Evolutionary conservation across 306 rosid species (phyloP), one percentile per base, ranked within the genome.

Genomic region (Inga leiocalycina): DNA sequence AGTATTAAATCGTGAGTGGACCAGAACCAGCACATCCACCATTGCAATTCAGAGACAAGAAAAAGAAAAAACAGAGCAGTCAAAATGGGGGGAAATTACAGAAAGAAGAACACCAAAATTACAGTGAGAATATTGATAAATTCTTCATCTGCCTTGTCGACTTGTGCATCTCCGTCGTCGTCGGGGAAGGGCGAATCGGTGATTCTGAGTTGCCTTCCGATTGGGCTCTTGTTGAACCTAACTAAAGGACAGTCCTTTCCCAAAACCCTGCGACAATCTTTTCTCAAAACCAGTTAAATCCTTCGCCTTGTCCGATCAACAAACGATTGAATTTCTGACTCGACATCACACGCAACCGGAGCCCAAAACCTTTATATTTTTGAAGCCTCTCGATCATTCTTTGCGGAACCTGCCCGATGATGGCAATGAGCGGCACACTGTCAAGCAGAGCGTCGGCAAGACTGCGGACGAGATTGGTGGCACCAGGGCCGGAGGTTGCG

Each of bases 131-230:
- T 93, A 19, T 83, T 91, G 7, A 95, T 95, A 81, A 96, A 96
- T 64, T 96, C 94, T 68, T 93, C 93, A 0, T 96, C 97, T 22
- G 91, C 93, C 69, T 57, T 77, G 77, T 96, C 99, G 45, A 92
- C 94, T 43, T 87, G 92, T 75, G 77, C 77, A 46, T 91, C 92
- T 8, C 86, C 37, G 12, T n/a, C 74, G 0, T 6, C 44, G 1
- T 71, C 93, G 1, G 94, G 90, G 76, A 95, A 95, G 49, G 98
- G 98, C 2, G 98, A 95, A 82, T 95, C 98, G 10, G 98, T 95
- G 17, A 95, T 87, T 22, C 98, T 85, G 10, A 95, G 82, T 71
- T 96, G 94, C 88, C 85, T 90, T 43, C 86, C 97, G 54, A 86
- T 2, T 6, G 98, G 98, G 74, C 94, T 93, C 76, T 89, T 89